Evolutionary conservation across 495 filamentous ascomycete genomes (phyloP).

Genomic region (Lophiotrema nucula): DNA sequence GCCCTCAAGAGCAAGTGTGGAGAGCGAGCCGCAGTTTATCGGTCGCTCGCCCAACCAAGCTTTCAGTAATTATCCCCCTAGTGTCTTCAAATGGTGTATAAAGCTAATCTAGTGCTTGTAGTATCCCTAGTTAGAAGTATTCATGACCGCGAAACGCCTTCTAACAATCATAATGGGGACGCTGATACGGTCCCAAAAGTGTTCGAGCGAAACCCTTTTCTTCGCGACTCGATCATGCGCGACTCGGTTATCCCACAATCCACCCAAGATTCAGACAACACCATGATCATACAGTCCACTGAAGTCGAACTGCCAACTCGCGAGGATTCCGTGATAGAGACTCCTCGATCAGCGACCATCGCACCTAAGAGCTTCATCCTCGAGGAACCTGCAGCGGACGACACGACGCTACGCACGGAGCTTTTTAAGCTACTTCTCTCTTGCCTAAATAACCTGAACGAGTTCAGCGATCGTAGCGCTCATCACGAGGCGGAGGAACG

Average conservation of each 20-base stretch:
- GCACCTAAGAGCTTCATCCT: not conserved
- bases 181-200: no score
- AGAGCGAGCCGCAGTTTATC: no score
- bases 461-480: not conserved
- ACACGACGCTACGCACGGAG: not conserved
- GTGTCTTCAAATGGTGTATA: no score
- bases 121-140: no score
- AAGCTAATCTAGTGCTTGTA: no score
- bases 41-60: no score
- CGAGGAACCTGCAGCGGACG: not conserved
- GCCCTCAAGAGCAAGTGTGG: no score
- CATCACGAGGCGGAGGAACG: not conserved
- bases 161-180: no score
- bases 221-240: no score
- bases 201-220: no score
- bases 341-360: not conserved
- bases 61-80: no score
- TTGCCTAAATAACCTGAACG: not conserved
- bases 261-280: not conserved
- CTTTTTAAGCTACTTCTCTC: constrained; percentile 5
- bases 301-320: not conserved
- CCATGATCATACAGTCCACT: not conserved
- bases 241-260: not conserved
- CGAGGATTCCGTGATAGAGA: not conserved
- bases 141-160: no score